Conservation (phyloP, 2,329 filamentous ascomycete genomes). For the Clonostachys byssicola region DNA sequence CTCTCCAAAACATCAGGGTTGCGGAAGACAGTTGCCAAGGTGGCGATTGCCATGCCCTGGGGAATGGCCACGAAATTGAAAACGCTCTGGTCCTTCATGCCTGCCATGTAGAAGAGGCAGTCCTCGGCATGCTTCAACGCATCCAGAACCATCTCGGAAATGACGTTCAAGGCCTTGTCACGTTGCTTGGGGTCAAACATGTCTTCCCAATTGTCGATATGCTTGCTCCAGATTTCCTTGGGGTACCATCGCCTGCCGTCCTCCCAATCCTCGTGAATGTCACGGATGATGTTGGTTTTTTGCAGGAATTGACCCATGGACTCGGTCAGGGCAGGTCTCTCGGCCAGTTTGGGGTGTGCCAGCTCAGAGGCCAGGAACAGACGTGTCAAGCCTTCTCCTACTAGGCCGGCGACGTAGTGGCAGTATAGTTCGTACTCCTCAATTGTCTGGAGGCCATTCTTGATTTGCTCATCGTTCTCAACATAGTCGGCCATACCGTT, state of each 20-base stretch:
- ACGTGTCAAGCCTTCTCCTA: conserved; percentile 87
- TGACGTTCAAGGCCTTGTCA: conserved; percentile 75
- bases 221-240: conserved; percentile 93
- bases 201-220: conserved; percentile 86
- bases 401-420: conserved; percentile 97
- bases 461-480: conserved; percentile 75
- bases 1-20: conserved; percentile 82
- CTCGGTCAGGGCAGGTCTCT: conserved; percentile 78
- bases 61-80: conserved; percentile 99
- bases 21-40: conserved; percentile 85
- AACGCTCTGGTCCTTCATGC: conserved; percentile 89
- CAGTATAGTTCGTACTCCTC: conserved; percentile 95
- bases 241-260: conserved; percentile 93
- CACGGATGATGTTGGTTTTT: conserved; percentile 98
- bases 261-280: conserved; percentile 83
- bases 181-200: conserved; percentile 79
- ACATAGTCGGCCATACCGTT: conserved; percentile 98
- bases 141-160: conserved; percentile 91
- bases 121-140: conserved; percentile 84
- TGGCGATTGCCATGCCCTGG: conserved; percentile 96
- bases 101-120: conserved; percentile 96
- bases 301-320: conserved; percentile 98
- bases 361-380: conserved; percentile 85
- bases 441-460: conserved; percentile 75
- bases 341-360: conserved; percentile 78